phyloP scores from a whole-genome alignment of 768 basidiomycete genomes.

The Auricularia sp. region DNA sequence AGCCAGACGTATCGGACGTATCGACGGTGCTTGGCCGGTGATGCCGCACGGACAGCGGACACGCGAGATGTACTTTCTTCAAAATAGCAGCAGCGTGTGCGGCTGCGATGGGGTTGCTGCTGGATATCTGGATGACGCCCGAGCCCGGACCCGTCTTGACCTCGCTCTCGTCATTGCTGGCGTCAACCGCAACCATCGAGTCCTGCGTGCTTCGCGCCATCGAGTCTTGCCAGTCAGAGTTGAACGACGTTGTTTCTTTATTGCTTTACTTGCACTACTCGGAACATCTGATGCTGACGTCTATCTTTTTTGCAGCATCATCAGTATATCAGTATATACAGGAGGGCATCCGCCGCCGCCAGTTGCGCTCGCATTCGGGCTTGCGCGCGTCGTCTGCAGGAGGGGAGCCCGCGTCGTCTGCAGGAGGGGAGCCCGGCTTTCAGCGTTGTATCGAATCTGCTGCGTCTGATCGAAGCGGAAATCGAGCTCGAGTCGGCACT shows the following conservation, averaged over 20 bases:
- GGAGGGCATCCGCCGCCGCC: conserved; percentile 30
- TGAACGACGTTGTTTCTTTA: too few species aligned
- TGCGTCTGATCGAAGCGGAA: conserved; percentile 2
- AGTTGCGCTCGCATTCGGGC: neutral
- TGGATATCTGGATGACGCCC: conserved; percentile 17
- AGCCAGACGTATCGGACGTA: too few species aligned
- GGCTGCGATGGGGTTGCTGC: too few species aligned
- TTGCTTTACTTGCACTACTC: conserved; percentile 2
- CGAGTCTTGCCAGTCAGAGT: conserved; percentile 21
- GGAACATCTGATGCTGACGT: neutral
- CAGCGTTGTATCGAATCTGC: neutral
- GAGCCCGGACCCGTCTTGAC: conserved; percentile 43
- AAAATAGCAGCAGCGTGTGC: conserved; percentile 73
- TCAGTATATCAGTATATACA: conserved; percentile 61
- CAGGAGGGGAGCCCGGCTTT: neutral
- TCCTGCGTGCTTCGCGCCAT: conserved; percentile 86
- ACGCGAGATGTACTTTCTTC: conserved; percentile 46
- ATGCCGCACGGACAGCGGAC: neutral
- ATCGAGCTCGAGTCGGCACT: conserved; percentile 4
- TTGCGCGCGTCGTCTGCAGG: neutral
- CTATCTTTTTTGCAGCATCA: conserved; percentile 40
- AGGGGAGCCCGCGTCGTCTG: too few species aligned
- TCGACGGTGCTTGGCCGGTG: too few species aligned
- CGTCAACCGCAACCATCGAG: conserved; percentile 16
- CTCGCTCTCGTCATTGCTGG: neutral